These are phyloP conservation scores for Diplotaxis tenuifolia DNA, from an alignment of 345 rosid species.

Conservation along the genomic window DNA sequence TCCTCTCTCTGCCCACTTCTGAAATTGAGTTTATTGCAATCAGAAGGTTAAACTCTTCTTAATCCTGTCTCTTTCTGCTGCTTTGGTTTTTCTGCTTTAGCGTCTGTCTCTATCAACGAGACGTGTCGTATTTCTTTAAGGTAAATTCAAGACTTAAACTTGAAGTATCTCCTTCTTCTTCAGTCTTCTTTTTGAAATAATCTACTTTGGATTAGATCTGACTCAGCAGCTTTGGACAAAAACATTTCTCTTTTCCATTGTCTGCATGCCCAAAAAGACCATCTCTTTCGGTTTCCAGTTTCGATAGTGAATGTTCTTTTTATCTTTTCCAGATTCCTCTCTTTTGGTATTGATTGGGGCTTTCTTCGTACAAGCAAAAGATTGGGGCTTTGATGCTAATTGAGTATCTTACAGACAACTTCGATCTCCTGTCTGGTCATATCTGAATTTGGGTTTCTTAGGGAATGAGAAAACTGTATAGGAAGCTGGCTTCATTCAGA, in stretches of 20 bases:
- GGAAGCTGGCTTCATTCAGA: conserved; percentile 43
- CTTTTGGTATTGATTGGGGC: conserved; percentile 5
- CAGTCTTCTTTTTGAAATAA: background rate
- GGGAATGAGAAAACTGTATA: conserved; percentile 47
- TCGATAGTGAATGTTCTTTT: conserved; percentile 7
- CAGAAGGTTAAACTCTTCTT: conserved; percentile 7
- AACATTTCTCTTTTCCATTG: conserved; percentile 16
- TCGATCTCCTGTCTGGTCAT: background rate
- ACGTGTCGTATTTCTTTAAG: conserved; percentile 41
- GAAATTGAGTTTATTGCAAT: background rate
- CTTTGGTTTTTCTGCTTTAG: background rate
- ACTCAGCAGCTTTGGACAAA: conserved; percentile 31
- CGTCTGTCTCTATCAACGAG: conserved; percentile 20
- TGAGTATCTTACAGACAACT: background rate
- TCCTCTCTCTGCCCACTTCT: conserved; percentile 5
- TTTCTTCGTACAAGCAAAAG: background rate
- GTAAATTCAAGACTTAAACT: conserved; percentile 41
- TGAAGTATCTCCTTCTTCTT: conserved; percentile 34
- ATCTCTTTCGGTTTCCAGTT: background rate
- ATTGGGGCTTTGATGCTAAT: conserved; percentile 4
- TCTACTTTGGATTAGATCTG: conserved; percentile 40
- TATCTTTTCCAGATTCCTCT: conserved; percentile 3
- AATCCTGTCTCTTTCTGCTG: conserved; percentile 19
- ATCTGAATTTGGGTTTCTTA: background rate
- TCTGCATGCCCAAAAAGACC: conserved; percentile 26